Base-by-base conservation (phyloP, 2,329 filamentous ascomycete species). In the Alternaria tenuissima region DNA sequence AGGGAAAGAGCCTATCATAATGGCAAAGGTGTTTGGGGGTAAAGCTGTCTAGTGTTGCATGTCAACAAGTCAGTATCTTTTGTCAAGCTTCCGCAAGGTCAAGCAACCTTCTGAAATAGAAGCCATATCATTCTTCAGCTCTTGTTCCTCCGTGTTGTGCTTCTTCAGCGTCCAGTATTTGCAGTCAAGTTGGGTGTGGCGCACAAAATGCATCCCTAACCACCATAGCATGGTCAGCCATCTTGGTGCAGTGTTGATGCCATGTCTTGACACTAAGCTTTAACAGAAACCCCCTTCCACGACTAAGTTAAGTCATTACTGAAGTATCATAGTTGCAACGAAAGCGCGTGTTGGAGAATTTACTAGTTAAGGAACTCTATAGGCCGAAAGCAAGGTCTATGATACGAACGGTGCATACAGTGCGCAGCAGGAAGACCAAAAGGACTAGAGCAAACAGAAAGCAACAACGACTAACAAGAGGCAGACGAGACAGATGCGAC, bases 101-200 rank as follows among this genome's bases (percentile, higher is more conserved):
- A 53, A 53, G 18, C 51, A 26, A 30, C 51, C 42, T 53, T 42
- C 41, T 28, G 14, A 42, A 43, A 42, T 43, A 16, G 14, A 53
- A 42, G 7, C 20, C 51, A 34, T 42, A 20, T 34, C 51, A 30
- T 43, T 49, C 16, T 38, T 12, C 46, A 24, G 12, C 34, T 41
- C 16, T 52, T 28, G 1, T 51, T 36, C 1, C 14, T 18, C 5
- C 6, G 7, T 22, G 47, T 14, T 5, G 3, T 32, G 26, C 11
- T 32, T 20, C 11, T 16, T 3, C 5, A 20, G 16, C 4, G n/a
- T 32, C 11, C 5, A 41, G n/a, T 39, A n/a, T n/a, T 39, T 20
- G 38, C n/a, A 8, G 8, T 36, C 12, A 36, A 12, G 32, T 14
- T 36, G 5, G 32, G 32, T 14, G 12, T 36, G 4, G 32, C 32